Conservation (phyloP, 805 yeast species). For the Zygosaccharomyces rouxii region DNA sequence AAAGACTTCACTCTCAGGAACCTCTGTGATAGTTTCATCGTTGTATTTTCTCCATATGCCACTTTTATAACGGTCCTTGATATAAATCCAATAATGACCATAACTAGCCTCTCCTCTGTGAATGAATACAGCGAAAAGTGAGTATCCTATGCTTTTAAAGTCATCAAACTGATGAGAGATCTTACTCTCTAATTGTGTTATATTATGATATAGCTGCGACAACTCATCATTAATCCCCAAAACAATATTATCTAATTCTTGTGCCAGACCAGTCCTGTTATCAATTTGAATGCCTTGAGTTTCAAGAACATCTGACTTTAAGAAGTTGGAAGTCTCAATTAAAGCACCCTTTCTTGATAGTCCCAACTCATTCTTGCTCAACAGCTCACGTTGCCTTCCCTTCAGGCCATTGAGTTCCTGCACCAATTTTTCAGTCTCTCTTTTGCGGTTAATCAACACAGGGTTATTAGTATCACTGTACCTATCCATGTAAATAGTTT, state of each 20-base stretch:
- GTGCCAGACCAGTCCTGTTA: conserved; percentile 15
- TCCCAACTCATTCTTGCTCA: conserved; percentile 47
- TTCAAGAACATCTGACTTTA: conserved; percentile 43
- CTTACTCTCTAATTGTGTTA: conserved; percentile 43
- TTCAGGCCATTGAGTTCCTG: conserved; percentile 44
- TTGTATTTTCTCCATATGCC: conserved; percentile 80
- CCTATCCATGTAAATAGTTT: conserved; percentile 78
- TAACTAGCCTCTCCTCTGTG: conserved; percentile 95
- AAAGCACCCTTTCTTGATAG: conserved; percentile 49
- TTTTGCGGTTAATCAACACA: conserved; percentile 48
- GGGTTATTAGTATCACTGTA: conserved; percentile 67
- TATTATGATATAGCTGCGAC: conserved; percentile 38
- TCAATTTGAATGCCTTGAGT: conserved; percentile 41
- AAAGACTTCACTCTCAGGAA: conserved; percentile 57
- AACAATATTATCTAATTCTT: conserved; percentile 43
- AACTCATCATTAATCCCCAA: conserved; percentile 45
- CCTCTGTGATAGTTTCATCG: conserved; percentile 91
- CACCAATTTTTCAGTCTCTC: conserved; percentile 58
- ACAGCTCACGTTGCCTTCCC: conserved; percentile 40
- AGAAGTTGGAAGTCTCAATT: conserved; percentile 52
- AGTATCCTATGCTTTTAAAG: conserved; percentile 64
- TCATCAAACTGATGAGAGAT: conserved; percentile 59
- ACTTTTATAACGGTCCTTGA: conserved; percentile 63
- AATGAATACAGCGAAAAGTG: conserved; percentile 85
- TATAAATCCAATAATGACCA: conserved; percentile 97